Conservation (phyloP, 306 rosid species). For the Arachis hypogaea region DNA sequence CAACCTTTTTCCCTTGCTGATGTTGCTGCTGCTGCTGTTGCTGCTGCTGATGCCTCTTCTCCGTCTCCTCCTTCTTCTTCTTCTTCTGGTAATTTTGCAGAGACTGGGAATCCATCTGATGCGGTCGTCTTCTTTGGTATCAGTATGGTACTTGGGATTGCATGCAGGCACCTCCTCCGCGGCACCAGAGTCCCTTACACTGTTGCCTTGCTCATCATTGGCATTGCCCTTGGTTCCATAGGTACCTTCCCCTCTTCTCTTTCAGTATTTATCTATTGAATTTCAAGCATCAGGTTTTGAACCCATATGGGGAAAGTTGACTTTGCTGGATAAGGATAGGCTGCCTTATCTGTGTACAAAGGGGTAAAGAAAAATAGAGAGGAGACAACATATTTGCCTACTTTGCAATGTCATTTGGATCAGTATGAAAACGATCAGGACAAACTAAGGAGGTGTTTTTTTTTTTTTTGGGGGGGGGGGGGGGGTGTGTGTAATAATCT, state of each 20-base stretch:
- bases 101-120: slow-evolving; percentile 53
- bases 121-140: slow-evolving; percentile 74
- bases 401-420: not conserved
- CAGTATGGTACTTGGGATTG: slow-evolving; percentile 75
- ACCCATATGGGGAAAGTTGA: slow-evolving; percentile 26
- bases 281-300: not conserved
- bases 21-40: slow-evolving; percentile 2
- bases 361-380: not conserved
- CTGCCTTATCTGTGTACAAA: not conserved
- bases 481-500: no score
- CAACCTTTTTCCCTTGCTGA: slow-evolving; percentile 1
- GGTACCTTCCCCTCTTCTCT: slow-evolving; percentile 39
- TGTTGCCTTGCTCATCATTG: slow-evolving; percentile 74
- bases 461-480: no score
- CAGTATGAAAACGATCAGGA: no score
- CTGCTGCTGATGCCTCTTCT: slow-evolving; percentile 5
- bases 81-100: not conserved
- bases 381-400: not conserved
- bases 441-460: no score
- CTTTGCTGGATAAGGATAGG: not conserved
- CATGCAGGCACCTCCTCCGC: slow-evolving; percentile 72
- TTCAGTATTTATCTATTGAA: not conserved
- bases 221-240: slow-evolving; percentile 82
- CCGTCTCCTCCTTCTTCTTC: slow-evolving; percentile 32
- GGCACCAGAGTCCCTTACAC: slow-evolving; percentile 94